Base-by-base conservation (phyloP, 257 asterid species). In the Lavandula angustifolia region DNA sequence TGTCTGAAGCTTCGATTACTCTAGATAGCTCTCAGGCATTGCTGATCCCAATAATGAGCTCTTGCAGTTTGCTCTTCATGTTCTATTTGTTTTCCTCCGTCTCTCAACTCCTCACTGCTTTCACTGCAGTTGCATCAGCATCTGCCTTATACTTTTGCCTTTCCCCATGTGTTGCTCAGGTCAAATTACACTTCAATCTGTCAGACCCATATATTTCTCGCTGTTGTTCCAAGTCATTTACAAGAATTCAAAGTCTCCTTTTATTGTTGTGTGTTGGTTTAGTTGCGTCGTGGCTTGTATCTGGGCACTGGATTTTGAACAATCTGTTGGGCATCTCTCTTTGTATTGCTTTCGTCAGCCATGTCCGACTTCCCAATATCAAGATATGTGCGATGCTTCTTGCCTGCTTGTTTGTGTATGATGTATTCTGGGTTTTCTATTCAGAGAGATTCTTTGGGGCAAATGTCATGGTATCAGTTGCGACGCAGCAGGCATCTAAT, bases 271-370 rank as follows among this genome's bases (percentile, higher is more conserved):
- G 96, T 40, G 22, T 82, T 31, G 78, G 64, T 69, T 67, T 78
- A 51, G 96, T 89, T 31, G 75, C 75, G 12, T 66, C 86, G 3
- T 89, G 99, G 99, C 96, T 92, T 69, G 81, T 92, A 35, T 66
- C 97, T 5, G 99, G 97, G 51, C 83, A 89, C 71, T 92, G 99
- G 99, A 70, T 92, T 58, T 72, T 92, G 76, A 92, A 92, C 87
- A 92, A 92, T 57, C 53, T 92, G 70, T 52, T 92, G 87, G 99
- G 97, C 37, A 78, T 92, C 62, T 92, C 99, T 68, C 92, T 92
- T n/a, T 89, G 99, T 69, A 77, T 89, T 34, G 97, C 97, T 48
- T 92, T 92, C 75, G 99, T 92, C 62, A 89, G 99, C 83, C 99
- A 92, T 68, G 94, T 92, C 58, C 95, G 97, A 60, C 86, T 92